Evolutionary conservation across 1,284 basidiomycete species (phyloP), one percentile per base, ranked within the genome.

Genomic region (Trichosporon coremiiforme): DNA sequence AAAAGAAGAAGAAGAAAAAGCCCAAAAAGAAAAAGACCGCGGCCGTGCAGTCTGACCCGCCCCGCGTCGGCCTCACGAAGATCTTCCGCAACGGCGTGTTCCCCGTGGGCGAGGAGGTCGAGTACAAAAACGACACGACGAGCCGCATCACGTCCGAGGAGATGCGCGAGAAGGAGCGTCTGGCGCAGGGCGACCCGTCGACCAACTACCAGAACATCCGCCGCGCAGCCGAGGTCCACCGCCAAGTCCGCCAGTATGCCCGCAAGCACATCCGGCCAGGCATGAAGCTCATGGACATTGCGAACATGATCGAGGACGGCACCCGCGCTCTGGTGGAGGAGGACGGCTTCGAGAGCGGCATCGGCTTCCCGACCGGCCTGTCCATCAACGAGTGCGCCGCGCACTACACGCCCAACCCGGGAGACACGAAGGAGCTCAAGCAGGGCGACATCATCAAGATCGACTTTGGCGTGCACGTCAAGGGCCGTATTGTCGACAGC

Each of bases 311-410:
- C 76, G 97, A 99, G 84, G 89, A 96, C 78, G 91, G 92, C 12
- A 93, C 91, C 35, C 87, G 96, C 63, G 90, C 94, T 8, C 85
- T 98, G 31, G 94, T 97, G 0, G 97, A 99, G 83, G 94, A 91
- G 83, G 89, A 91, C 75, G 95, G 94, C 0, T 84, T 97, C 33
- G 80, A 83, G 65, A 86, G 88, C 70, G 92, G 97, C 12, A 87
- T 99, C 78, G 94, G 95, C 17, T 94, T 99, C 85, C 97, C 97
- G n/a, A 99, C 96, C 1, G 97, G 97, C 38, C 85, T 99, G 73
- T 95, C 90, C 82, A 83, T 95, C 74, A 99, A 99, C 84, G 88
- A 98, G 81, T 93, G 93, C 73, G 97, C 97, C 0, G 97, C 97
- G 33, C 97, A 99, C 84, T 99, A 94, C 82, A 92, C 93, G 4